Percentiles rank a stretch among this genome's conserved stretches.
These are phyloP conservation scores for Pseudoturritis turrita DNA, from an alignment of 345 rosid genomes.

Conservation along the genomic window DNA sequence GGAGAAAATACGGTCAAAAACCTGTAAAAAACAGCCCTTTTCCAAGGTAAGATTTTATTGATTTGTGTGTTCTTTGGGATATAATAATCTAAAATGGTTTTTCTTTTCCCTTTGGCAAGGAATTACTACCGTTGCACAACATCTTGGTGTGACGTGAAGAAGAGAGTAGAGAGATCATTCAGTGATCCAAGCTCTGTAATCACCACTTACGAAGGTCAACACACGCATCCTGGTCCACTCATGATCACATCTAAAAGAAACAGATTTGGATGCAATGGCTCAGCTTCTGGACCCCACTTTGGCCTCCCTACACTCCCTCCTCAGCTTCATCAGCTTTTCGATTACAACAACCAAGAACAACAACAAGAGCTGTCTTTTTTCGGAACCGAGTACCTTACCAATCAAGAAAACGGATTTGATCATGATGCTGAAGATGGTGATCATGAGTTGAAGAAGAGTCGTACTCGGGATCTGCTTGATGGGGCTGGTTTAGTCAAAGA, in stretches of 20 bases:
- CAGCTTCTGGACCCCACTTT: slow-evolving; percentile 42
- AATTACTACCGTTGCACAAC: slow-evolving; percentile 95
- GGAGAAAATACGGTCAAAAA: slow-evolving; percentile 98
- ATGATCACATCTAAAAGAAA: slow-evolving; percentile 39
- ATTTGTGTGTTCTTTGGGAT: not conserved
- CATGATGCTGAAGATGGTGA: not conserved
- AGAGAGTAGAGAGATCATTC: slow-evolving; percentile 81
- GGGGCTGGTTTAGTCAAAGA: slow-evolving; percentile 31
- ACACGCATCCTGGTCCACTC: slow-evolving; percentile 65
- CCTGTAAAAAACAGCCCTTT: slow-evolving; percentile 85
- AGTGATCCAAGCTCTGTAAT: slow-evolving; percentile 64
- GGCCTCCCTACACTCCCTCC: slow-evolving; percentile 29
- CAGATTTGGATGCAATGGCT: slow-evolving; percentile 33
- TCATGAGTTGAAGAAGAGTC: slow-evolving; percentile 12
- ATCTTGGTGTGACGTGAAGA: slow-evolving; percentile 83
- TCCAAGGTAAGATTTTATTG: slow-evolving; percentile 56
- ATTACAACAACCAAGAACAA: slow-evolving; percentile 21
- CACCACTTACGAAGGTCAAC: slow-evolving; percentile 90
- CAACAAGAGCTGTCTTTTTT: slow-evolving; percentile 2
- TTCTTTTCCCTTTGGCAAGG: slow-evolving; percentile 38
- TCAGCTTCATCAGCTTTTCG: slow-evolving; percentile 20
- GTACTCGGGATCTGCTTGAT: not conserved
- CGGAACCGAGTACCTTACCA: not conserved
- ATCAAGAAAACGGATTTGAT: not conserved
- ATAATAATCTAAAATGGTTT: not conserved